phyloP scores from a whole-genome alignment of 805 yeast genomes.

The Candida taoyuanica region DNA sequence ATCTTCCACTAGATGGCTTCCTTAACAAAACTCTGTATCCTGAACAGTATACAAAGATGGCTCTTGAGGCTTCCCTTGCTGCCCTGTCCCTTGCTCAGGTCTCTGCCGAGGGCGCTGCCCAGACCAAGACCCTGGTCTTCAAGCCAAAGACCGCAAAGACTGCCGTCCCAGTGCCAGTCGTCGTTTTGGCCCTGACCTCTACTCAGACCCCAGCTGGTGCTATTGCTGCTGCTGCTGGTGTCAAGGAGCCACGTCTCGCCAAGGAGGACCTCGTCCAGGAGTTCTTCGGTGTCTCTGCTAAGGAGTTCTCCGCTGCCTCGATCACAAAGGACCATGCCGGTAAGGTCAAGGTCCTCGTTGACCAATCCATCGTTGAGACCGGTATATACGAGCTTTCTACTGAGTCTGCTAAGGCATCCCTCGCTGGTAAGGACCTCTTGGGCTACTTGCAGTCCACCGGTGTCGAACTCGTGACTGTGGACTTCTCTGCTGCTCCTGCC shows the following conservation, averaged over 20 bases:
- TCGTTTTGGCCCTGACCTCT: conserved; percentile 68
- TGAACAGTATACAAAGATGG: too few species aligned
- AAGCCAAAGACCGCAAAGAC: conserved; percentile 88
- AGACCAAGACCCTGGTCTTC: conserved; percentile 76
- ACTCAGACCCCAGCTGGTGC: conserved; percentile 65
- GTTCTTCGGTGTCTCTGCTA: conserved; percentile 52
- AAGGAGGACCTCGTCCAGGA: conserved; percentile 71
- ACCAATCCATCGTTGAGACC: conserved; percentile 37
- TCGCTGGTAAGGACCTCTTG: conserved; percentile 43
- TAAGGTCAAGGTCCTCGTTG: conserved; percentile 57
- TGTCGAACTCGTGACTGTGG: conserved; percentile 51
- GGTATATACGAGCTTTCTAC: conserved; percentile 40
- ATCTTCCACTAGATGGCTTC: too few species aligned
- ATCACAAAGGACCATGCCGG: conserved; percentile 43
- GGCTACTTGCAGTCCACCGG: conserved; percentile 47
- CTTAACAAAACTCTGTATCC: too few species aligned
- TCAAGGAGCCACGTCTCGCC: conserved; percentile 86
- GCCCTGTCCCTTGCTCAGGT: conserved; percentile 58
- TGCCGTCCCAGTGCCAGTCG: conserved; percentile 71
- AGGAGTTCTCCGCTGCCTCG: conserved; percentile 58
- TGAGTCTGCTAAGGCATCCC: conserved; percentile 45
- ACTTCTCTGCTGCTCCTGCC: conserved; percentile 41
- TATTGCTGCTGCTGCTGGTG: conserved; percentile 62
- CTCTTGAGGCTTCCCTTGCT: conserved; percentile 64
- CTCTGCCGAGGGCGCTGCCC: conserved; percentile 43